Evolutionary conservation across 2,329 filamentous ascomycete species (phyloP).

Genomic region (Colletotrichum sp.): DNA sequence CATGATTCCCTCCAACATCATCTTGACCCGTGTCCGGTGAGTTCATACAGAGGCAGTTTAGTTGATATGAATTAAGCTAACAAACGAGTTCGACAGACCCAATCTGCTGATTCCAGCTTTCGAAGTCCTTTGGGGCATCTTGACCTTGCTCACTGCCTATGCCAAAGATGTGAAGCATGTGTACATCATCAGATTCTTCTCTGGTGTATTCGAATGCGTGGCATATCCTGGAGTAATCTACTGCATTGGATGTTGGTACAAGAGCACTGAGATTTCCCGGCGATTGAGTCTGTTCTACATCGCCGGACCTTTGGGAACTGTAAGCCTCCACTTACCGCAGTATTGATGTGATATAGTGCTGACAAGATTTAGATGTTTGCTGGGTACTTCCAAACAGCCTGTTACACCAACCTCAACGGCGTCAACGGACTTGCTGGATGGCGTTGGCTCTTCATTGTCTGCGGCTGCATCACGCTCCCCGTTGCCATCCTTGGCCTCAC

Average conservation of each 20-base stretch:
- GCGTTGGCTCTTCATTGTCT: slow-evolving; percentile 21
- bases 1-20: slow-evolving; percentile 67
- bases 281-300: slow-evolving; percentile 3
- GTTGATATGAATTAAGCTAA: not conserved
- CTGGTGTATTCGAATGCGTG: slow-evolving; percentile 2
- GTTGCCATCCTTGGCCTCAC: slow-evolving; percentile 4
- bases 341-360: not conserved
- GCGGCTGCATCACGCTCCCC: slow-evolving; percentile 12
- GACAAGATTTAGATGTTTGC: not conserved
- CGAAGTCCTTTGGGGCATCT: slow-evolving; percentile 59
- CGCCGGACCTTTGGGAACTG: slow-evolving; percentile 4
- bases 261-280: slow-evolving; percentile 8
- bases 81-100: slow-evolving; percentile 28
- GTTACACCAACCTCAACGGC: slow-evolving; percentile 11
- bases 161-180: slow-evolving; percentile 31
- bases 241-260: slow-evolving; percentile 12
- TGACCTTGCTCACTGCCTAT: slow-evolving; percentile 51
- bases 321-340: not conserved
- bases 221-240: not conserved
- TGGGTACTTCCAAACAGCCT: slow-evolving; percentile 16
- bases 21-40: slow-evolving; percentile 47
- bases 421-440: slow-evolving; percentile 11
- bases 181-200: slow-evolving; percentile 31
- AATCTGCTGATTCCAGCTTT: slow-evolving; percentile 51
- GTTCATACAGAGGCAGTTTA: not conserved